Evolutionary conservation across 148 eudicot species (phyloP).

Genomic region (Rhododendron griersonianum): DNA sequence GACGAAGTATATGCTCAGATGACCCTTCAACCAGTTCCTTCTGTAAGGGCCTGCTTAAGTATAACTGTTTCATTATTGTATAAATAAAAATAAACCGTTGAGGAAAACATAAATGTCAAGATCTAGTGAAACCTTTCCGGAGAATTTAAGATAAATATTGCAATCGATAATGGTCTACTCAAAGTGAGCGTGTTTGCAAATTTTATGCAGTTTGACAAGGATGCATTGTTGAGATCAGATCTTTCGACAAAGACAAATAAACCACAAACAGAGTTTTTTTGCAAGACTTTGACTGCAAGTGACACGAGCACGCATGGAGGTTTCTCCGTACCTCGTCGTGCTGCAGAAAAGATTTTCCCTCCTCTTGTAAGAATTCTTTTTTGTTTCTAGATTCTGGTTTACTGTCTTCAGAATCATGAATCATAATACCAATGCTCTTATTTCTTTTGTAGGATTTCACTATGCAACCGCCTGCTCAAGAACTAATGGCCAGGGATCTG

Average conservation of each 20-base stretch:
- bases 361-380: conserved; percentile 54
- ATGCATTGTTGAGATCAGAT: conserved; percentile 85
- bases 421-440: not conserved
- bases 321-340: conserved; percentile 96
- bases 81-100: not conserved
- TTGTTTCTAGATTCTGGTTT: not conserved
- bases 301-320: conserved; percentile 99
- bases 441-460: conserved; percentile 58
- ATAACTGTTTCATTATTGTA: not conserved
- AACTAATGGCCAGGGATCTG: conserved; percentile 83
- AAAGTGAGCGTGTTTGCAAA: not conserved
- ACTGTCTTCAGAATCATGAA: conserved; percentile 13
- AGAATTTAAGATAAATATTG: not conserved
- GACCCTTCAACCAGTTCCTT: conserved; percentile 92
- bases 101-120: not conserved
- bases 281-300: conserved; percentile 97
- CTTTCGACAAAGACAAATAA: conserved; percentile 72
- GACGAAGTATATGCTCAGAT: conserved; percentile 99
- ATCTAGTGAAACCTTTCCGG: not conserved
- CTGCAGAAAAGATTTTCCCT: conserved; percentile 96
- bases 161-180: not conserved
- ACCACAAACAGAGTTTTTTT: conserved; percentile 91
- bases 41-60: conserved; percentile 40
- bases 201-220: conserved; percentile 83
- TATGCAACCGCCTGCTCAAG: conserved; percentile 99